Base-by-base conservation (phyloP, 331 rosid genomes). In the Cydonia oblonga region DNA sequence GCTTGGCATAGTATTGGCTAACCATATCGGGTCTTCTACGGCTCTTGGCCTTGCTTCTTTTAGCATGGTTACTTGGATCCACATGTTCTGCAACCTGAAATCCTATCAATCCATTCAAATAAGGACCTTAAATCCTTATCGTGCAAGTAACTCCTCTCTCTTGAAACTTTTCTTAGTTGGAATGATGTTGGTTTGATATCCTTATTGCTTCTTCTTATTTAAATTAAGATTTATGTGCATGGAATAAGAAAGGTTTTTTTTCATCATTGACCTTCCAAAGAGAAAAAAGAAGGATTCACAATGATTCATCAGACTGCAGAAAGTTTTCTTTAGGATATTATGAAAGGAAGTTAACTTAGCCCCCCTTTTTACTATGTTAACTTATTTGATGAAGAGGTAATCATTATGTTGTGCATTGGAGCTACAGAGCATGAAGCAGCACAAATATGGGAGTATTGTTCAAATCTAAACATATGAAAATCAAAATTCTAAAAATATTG, bases 41-140 rank as follows among this genome's bases (percentile, higher is more conserved):
- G 82, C 92, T 46, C 90, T 93, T 69, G 86, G 90, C 69, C 87
- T 90, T 64, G 92, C 88, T 71, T 79, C 92, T 68, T 93, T 93
- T 76, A 64, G 95, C 79, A 82, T 90, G 24, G 88, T 93, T 73
- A 90, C 97, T 73, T 84, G 91, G 82, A 64, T 89, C 76, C 98
- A 93, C 87, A 91, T 93, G 98, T 89, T 87, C 88, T 87, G 92
- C 89, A 93, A 93, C 85, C 89, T 93, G 74, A 93, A 91, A 82
- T 93, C 98, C 5, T 93, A 93, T 83, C 93, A 89, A 69, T 90
- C 96, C 77, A 93, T 93, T 82, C 90, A 86, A 78, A 12, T 93
- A 33, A 86, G 98, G 89, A 93, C 95, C 32, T 71, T 93, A 81
- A 93, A 93, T 80, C 96, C 98, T 84, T 89, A 89, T 72, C 97